Conservation (phyloP, 2,329 filamentous ascomycete species). For the Chrysosporium queenslandicum region DNA sequence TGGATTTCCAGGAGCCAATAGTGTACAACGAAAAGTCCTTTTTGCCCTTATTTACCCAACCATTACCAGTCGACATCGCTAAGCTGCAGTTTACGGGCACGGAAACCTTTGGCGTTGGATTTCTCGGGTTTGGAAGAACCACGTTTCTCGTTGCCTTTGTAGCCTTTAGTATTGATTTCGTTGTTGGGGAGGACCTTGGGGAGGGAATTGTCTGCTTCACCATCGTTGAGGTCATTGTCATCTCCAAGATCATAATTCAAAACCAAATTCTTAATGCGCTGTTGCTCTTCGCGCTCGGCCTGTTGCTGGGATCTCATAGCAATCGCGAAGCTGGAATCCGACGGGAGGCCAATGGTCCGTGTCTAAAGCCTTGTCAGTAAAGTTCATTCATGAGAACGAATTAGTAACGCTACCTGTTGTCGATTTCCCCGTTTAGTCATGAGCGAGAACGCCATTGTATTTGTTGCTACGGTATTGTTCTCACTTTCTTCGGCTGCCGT, state of each 20-base stretch:
- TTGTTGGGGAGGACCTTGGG: conserved; percentile 20
- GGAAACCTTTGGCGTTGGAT: conserved; percentile 59
- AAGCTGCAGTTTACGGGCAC: conserved; percentile 80
- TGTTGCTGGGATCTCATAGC: conserved; percentile 95
- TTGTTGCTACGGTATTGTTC: conserved; percentile 27
- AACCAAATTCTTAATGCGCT: conserved; percentile 95
- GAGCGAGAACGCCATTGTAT: conserved; percentile 93
- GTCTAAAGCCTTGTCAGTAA: conserved; percentile 48
- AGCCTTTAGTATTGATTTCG: conserved; percentile 29
- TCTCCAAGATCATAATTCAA: conserved; percentile 92
- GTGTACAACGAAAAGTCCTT: not conserved
- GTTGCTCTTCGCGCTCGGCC: conserved; percentile 90
- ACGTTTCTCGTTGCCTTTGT: conserved; percentile 34
- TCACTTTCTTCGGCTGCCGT: conserved; percentile 31
- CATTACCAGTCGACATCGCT: conserved; percentile 94
- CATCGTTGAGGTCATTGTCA: conserved; percentile 64
- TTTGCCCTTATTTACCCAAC: not conserved
- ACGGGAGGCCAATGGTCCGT: conserved; percentile 71
- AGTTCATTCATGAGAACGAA: not conserved
- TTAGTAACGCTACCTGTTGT: conserved; percentile 59
- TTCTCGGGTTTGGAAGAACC: conserved; percentile 34
- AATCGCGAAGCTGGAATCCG: conserved; percentile 87
- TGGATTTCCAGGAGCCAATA: not conserved
- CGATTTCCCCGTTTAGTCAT: conserved; percentile 93
- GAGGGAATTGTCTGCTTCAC: conserved; percentile 46